Conservation (phyloP, 495 filamentous ascomycete species). For the Hyaloscypha bicolor region DNA sequence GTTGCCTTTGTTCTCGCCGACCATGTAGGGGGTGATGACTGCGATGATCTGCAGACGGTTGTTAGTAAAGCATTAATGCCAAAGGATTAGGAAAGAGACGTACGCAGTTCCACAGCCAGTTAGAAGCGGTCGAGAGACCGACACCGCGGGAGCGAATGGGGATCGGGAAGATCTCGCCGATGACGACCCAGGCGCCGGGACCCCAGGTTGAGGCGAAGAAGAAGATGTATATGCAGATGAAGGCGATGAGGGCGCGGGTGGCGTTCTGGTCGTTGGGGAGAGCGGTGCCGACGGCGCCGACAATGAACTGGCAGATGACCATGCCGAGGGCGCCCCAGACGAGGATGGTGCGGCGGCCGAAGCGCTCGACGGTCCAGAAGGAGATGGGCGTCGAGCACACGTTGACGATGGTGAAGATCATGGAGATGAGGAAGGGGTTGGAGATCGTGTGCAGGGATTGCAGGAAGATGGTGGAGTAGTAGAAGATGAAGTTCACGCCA, state of each 20-base stretch:
- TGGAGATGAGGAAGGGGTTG: constrained; percentile 75
- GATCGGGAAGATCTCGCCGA: constrained; percentile 84
- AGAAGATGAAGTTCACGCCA: constrained; percentile 94
- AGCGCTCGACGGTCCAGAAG: constrained; percentile 78
- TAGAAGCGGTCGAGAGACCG: constrained; percentile 76
- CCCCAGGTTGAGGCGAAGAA: constrained; percentile 82
- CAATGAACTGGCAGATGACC: constrained; percentile 82
- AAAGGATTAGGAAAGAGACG: too few species aligned
- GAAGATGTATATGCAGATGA: constrained; percentile 73
- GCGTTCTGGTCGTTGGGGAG: constrained; percentile 31
- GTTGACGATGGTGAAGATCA: constrained; percentile 85
- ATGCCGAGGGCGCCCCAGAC: constrained; percentile 78
- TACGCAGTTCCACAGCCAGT: constrained; percentile 65
- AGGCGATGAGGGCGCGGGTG: constrained; percentile 71
- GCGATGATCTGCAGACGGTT: constrained; percentile 23
- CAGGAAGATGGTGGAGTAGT: constrained; percentile 84
- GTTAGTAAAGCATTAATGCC: too few species aligned
- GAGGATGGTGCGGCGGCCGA: constrained; percentile 79
- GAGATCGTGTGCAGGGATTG: constrained; percentile 61
- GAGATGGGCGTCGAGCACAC: constrained; percentile 80
- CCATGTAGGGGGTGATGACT: constrained; percentile 34
- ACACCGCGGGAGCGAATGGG: constrained; percentile 80
- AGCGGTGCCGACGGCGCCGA: constrained; percentile 71
- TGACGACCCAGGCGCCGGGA: constrained; percentile 72
- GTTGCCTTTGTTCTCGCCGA: constrained; percentile 42